Percentiles rank a stretch among this genome's conserved stretches.
These are phyloP conservation scores for Monilinia fructigena DNA, from an alignment of 2,329 filamentous ascomycete species.

Conservation along the genomic window DNA sequence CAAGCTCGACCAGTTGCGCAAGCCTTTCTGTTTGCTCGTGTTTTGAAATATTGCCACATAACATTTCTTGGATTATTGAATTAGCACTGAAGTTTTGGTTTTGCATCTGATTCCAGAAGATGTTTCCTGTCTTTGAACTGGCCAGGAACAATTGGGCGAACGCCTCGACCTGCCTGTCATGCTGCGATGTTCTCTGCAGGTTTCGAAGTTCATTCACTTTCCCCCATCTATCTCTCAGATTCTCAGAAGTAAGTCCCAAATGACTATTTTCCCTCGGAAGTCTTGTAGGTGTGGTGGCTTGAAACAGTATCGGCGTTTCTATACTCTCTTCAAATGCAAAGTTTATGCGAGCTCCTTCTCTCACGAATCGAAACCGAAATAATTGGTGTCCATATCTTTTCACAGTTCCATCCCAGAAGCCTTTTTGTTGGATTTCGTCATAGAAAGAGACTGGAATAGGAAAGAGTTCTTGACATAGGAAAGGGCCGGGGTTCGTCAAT, in stretches of 20 bases:
- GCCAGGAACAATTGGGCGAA: neutral
- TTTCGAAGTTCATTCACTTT: no score
- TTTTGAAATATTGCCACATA: neutral
- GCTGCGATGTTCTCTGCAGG: neutral
- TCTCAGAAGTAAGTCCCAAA: neutral
- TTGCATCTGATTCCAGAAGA: neutral
- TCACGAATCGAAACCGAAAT: conserved; percentile 24
- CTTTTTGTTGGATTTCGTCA: conserved; percentile 30
- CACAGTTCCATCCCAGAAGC: conserved; percentile 29
- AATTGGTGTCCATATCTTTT: conserved; percentile 24
- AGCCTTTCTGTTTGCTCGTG: neutral
- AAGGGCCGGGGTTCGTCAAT: conserved; percentile 23
- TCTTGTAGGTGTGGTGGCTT: neutral
- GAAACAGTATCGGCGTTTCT: neutral
- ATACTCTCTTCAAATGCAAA: neutral
- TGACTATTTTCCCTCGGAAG: no score
- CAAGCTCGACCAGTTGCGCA: neutral
- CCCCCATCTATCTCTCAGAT: neutral
- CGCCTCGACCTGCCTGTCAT: neutral
- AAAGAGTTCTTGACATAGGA: conserved; percentile 19
- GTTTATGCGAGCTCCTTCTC: conserved; percentile 13
- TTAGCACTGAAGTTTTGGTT: neutral
- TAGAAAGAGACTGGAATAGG: conserved; percentile 29
- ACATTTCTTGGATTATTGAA: neutral
- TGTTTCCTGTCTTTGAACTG: neutral